These are phyloP conservation scores for Phytopythium helicoides DNA, from an alignment of 352 stramenopile species.

Conservation along the genomic window DNA sequence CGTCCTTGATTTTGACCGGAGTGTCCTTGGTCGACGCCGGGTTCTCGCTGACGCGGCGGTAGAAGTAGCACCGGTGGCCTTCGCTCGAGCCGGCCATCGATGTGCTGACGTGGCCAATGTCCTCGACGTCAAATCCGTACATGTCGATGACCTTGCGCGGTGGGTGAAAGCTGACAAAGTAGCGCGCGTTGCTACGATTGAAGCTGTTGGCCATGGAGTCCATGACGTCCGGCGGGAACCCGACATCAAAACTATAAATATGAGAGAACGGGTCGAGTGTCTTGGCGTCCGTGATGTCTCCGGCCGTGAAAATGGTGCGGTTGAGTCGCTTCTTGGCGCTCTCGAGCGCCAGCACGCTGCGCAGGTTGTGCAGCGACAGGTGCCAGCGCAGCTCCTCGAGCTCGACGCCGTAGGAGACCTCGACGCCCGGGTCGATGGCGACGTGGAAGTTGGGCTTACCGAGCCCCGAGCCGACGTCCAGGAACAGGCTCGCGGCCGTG, in stretches of 20 bases:
- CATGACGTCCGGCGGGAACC: slow-evolving; percentile 96
- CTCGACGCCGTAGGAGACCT: slow-evolving; percentile 95
- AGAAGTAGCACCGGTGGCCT: slow-evolving; percentile 97
- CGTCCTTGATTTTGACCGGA: slow-evolving; percentile 20
- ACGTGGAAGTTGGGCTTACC: slow-evolving; percentile 98
- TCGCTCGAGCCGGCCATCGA: slow-evolving; percentile 97
- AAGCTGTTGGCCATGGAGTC: slow-evolving; percentile 92
- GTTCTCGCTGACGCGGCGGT: slow-evolving; percentile 45
- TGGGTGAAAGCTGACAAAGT: slow-evolving; percentile 95
- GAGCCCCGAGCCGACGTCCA: slow-evolving; percentile 96
- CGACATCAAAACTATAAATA: slow-evolving; percentile 98
- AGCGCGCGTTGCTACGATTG: slow-evolving; percentile 86
- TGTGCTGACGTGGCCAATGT: slow-evolving; percentile 84
- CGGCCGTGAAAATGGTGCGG: slow-evolving; percentile 88
- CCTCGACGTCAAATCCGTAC: slow-evolving; percentile 93
- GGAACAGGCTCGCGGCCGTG: slow-evolving; percentile 86
- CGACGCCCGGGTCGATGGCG: slow-evolving; percentile 92
- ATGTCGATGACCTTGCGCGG: slow-evolving; percentile 91
- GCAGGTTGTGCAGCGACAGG: slow-evolving; percentile 92
- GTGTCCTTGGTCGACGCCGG: slow-evolving; percentile 9
- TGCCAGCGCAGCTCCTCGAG: slow-evolving; percentile 95
- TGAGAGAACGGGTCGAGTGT: slow-evolving; percentile 97
- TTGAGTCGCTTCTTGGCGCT: slow-evolving; percentile 52
- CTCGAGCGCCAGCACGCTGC: slow-evolving; percentile 80
- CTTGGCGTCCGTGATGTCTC: slow-evolving; percentile 93